A percentile compares a stretch with the other conserved stretches of the same genome.
Conservation (phyloP, 306 rosid genomes). For the Leucaena leucocephala region DNA sequence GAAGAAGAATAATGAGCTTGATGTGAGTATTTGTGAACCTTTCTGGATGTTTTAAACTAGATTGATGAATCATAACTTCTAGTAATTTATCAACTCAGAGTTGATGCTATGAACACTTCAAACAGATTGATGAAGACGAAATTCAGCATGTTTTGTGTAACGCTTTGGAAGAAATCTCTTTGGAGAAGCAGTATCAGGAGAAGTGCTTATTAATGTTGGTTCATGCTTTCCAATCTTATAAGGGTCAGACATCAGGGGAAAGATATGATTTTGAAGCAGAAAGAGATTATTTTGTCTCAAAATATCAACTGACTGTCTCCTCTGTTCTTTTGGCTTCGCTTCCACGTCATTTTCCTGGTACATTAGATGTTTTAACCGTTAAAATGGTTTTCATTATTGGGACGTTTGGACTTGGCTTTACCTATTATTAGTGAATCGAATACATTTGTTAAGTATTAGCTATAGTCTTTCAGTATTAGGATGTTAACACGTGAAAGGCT, state of each 20-base stretch:
- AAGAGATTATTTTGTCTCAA: constrained; percentile 58
- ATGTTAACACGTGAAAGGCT: neutral
- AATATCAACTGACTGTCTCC: constrained; percentile 70
- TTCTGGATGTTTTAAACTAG: neutral
- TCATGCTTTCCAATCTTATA: constrained; percentile 71
- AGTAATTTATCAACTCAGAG: constrained; percentile 8
- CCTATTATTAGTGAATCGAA: neutral
- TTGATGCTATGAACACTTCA: constrained; percentile 9
- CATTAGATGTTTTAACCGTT: constrained; percentile 15
- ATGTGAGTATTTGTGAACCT: constrained; percentile 46
- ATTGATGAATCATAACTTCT: neutral
- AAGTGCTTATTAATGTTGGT: constrained; percentile 72
- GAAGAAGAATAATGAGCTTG: constrained; percentile 42
- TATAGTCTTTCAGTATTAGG: neutral
- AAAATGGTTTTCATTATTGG: neutral
- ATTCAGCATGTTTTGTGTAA: constrained; percentile 62
- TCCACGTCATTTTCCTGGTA: constrained; percentile 88
- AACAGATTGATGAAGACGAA: constrained; percentile 64
- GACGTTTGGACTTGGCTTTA: constrained; percentile 16
- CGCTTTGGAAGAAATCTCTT: constrained; percentile 78
- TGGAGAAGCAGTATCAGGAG: constrained; percentile 82
- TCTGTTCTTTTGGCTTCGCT: constrained; percentile 86
- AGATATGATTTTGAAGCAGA: constrained; percentile 49
- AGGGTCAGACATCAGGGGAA: constrained; percentile 55
- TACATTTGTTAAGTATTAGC: neutral